Evolutionary conservation across 352 stramenopile species (phyloP).

Genomic region (Phytopythium oedochilum): DNA sequence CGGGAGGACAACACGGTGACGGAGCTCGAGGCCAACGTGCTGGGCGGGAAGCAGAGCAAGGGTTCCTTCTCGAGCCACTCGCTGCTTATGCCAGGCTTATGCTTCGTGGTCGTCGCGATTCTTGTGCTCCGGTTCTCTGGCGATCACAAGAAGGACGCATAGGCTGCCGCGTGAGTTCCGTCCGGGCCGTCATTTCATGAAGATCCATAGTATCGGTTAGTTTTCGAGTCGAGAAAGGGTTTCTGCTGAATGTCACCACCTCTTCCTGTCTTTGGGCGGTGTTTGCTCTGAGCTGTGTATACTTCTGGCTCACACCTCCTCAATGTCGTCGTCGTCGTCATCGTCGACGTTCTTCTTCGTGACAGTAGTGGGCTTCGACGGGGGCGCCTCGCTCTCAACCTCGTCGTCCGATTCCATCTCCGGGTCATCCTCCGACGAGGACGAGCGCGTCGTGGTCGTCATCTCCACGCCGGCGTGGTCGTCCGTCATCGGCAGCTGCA

Average conservation of each 20-base stretch:
- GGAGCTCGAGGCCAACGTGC: slow-evolving; percentile 33
- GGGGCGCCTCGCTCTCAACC: slow-evolving; percentile 23
- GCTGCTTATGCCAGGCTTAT: slow-evolving; percentile 43
- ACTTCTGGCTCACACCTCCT: slow-evolving; percentile 42
- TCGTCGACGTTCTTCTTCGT: slow-evolving; percentile 18
- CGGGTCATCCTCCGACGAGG: slow-evolving; percentile 44
- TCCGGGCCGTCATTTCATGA: not conserved
- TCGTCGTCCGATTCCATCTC: slow-evolving; percentile 71
- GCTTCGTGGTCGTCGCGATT: slow-evolving; percentile 44
- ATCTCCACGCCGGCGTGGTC: slow-evolving; percentile 56
- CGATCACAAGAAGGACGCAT: slow-evolving; percentile 77
- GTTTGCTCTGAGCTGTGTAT: not conserved
- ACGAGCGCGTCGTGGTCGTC: slow-evolving; percentile 49
- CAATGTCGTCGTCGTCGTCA: slow-evolving; percentile 42
- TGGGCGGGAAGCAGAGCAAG: slow-evolving; percentile 19
- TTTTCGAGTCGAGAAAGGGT: not conserved
- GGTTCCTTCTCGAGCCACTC: slow-evolving; percentile 23
- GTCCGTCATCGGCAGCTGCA: slow-evolving; percentile 75
- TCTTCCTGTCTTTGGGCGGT: not conserved
- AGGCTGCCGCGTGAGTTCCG: not conserved
- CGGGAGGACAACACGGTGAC: slow-evolving; percentile 27
- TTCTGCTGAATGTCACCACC: not conserved
- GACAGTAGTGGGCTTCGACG: slow-evolving; percentile 18
- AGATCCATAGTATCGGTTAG: not conserved
- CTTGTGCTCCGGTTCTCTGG: slow-evolving; percentile 53